phyloP scores from a whole-genome alignment of 2,329 filamentous ascomycete species.

The Sporothrix protearum region DNA sequence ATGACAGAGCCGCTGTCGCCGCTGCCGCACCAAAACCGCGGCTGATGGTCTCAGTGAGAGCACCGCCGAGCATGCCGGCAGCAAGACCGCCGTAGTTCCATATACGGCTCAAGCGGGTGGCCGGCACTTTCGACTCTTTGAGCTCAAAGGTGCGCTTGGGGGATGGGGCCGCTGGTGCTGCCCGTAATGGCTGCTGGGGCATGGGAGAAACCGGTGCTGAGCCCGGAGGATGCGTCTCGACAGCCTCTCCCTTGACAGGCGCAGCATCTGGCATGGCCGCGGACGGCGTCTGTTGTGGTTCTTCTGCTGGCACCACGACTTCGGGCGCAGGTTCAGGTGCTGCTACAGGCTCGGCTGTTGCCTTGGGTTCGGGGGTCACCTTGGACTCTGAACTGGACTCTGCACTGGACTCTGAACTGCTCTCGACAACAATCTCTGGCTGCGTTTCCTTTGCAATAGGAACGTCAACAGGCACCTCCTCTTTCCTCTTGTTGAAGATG shows the following conservation, averaged over 20 bases:
- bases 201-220: not conserved
- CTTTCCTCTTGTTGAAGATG: constrained; percentile 41
- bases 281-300: not conserved
- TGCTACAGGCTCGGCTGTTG: too few relatives aligned
- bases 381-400: not conserved
- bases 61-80: constrained; percentile 92
- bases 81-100: constrained; percentile 95
- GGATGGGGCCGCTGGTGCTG: not conserved
- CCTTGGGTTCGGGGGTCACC: not conserved
- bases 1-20: constrained; percentile 67
- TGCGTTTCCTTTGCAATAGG: not conserved
- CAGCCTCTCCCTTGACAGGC: not conserved
- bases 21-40: constrained; percentile 66
- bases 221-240: not conserved
- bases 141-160: constrained; percentile 53
- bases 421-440: not conserved
- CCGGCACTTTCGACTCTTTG: constrained; percentile 84
- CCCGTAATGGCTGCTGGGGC: not conserved
- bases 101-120: constrained; percentile 77
- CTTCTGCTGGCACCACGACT: not conserved
- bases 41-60: constrained; percentile 78
- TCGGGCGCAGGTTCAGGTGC: not conserved
- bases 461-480: not conserved
- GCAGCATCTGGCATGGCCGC: not conserved
- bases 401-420: too few relatives aligned